Conservation (phyloP, 495 filamentous ascomycete species). For the Penicillium ucsense region DNA sequence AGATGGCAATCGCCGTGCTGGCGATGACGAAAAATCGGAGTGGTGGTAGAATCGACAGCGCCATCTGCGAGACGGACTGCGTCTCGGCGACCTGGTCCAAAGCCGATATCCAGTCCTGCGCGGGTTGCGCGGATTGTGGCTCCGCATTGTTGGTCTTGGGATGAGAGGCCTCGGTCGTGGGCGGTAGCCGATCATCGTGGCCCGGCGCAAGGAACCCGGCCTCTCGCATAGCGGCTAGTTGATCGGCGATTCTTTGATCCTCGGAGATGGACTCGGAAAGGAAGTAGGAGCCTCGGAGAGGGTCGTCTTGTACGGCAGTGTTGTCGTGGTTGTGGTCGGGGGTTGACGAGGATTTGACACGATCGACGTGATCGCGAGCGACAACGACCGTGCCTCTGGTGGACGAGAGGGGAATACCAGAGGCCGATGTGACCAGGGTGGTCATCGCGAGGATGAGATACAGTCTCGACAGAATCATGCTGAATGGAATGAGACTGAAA, state of each 20-base stretch:
- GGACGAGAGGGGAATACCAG: background rate
- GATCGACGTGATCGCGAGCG: background rate
- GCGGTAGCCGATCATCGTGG: no score
- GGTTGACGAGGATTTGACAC: background rate
- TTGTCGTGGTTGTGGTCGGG: background rate
- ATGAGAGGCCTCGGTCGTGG: no score
- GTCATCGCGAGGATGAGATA: slow-evolving; percentile 1
- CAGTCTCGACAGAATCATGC: slow-evolving; percentile 2
- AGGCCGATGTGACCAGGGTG: slow-evolving; percentile 3
- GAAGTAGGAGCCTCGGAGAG: slow-evolving; percentile 5
- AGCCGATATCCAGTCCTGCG: slow-evolving; percentile 2
- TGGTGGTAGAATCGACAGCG: background rate
- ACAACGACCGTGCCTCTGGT: background rate
- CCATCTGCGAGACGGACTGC: background rate
- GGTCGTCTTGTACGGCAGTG: no score
- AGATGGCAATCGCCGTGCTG: slow-evolving; percentile 6
- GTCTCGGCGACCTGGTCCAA: background rate
- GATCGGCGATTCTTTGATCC: slow-evolving; percentile 5
- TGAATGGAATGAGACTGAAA: background rate
- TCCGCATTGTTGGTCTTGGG: no score
- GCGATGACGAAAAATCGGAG: slow-evolving; percentile 3
- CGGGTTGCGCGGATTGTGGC: background rate
- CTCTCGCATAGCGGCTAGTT: slow-evolving; percentile 7
- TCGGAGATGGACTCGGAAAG: slow-evolving; percentile 14
- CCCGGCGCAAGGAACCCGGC: slow-evolving; percentile 1